These are phyloP conservation scores for Lactarius sanguifluus DNA, from an alignment of 768 basidiomycete species.

Conservation along the genomic window DNA sequence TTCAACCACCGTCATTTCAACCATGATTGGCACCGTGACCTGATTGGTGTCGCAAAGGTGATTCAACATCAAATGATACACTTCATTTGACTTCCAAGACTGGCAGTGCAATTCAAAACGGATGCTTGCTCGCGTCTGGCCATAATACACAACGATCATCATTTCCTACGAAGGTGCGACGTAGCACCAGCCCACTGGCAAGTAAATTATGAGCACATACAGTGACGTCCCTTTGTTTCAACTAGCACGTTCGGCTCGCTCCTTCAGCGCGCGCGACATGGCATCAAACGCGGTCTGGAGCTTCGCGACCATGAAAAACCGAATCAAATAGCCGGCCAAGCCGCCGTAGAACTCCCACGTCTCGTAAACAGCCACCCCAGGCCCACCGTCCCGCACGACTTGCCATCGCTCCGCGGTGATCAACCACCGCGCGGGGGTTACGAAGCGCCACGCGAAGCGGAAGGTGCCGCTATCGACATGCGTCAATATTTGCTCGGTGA, in stretches of 20 bases:
- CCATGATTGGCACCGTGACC: too few relatives aligned
- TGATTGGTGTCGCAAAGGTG: too few relatives aligned
- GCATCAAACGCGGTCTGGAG: constrained; percentile 19
- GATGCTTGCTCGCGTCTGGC: neutral
- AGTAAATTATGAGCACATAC: neutral
- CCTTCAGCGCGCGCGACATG: constrained; percentile 19
- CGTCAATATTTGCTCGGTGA: constrained; percentile 15
- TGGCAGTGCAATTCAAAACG: neutral
- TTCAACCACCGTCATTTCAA: too few relatives aligned
- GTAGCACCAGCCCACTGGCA: neutral
- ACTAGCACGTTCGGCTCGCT: constrained; percentile 8
- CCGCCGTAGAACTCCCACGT: constrained; percentile 21
- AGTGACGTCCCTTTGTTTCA: neutral
- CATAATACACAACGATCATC: neutral
- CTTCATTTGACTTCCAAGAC: neutral
- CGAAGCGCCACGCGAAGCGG: constrained; percentile 19
- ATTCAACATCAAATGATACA: neutral
- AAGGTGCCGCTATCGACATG: constrained; percentile 11
- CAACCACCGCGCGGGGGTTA: constrained; percentile 18
- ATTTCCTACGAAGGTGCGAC: neutral
- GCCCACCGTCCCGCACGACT: constrained; percentile 1
- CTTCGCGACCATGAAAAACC: constrained; percentile 17
- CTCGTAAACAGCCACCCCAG: constrained; percentile 11
- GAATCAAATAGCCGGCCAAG: constrained; percentile 9
- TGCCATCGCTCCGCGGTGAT: constrained; percentile 23